Conservation (phyloP, 2,329 filamentous ascomycete genomes). For the Sporothrix globosa region DNA sequence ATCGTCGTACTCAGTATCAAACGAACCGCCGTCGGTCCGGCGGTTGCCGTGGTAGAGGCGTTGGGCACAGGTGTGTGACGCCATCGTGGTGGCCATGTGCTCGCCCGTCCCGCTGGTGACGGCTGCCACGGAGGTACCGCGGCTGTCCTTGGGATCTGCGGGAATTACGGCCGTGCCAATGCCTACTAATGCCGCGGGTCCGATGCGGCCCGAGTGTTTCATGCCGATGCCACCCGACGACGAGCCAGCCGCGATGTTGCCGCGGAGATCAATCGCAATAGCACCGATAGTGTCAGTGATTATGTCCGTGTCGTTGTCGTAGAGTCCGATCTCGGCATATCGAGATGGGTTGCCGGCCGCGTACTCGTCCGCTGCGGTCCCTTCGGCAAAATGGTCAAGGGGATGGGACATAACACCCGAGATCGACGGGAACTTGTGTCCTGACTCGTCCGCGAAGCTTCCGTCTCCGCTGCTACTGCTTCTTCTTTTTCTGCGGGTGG, state of each 20-base stretch:
- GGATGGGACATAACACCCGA: background rate
- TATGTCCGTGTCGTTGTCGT: conserved; percentile 47
- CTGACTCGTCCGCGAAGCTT: conserved; percentile 12
- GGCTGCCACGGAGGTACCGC: conserved; percentile 72
- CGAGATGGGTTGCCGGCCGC: background rate
- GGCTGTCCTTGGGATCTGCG: conserved; percentile 67
- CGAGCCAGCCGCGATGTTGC: conserved; percentile 89
- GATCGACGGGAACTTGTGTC: background rate
- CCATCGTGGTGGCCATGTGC: conserved; percentile 95
- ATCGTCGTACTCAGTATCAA: conserved; percentile 73
- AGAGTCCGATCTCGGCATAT: conserved; percentile 9
- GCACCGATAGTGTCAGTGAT: conserved; percentile 95
- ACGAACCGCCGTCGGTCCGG: conserved; percentile 62
- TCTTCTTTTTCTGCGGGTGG: background rate
- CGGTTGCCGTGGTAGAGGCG: conserved; percentile 74
- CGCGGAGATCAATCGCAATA: conserved; percentile 84
- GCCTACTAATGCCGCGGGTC: conserved; percentile 89
- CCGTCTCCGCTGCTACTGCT: conserved; percentile 31
- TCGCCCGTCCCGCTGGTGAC: conserved; percentile 96
- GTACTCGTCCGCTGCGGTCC: conserved; percentile 3
- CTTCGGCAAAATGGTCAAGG: conserved; percentile 5
- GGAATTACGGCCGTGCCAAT: conserved; percentile 91
- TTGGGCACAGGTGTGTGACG: conserved; percentile 82
- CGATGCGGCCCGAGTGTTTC: conserved; percentile 91
- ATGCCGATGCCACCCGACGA: conserved; percentile 98